These are phyloP conservation scores for Kalanchoe fedtschenkoi DNA, from an alignment of 164 flowering plant genomes.

Conservation along the genomic window DNA sequence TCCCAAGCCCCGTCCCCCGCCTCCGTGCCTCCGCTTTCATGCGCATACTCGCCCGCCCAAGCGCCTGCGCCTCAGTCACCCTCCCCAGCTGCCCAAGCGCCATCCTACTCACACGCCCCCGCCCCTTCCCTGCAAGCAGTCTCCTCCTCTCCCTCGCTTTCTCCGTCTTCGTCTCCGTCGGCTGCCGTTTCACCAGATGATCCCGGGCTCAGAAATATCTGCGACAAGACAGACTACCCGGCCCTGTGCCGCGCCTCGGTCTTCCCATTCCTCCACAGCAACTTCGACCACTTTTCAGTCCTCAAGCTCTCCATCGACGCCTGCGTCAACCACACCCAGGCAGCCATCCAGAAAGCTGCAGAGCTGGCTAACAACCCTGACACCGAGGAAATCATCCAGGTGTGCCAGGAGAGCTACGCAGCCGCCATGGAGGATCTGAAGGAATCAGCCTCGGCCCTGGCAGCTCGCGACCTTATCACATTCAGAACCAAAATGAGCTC, in stretches of 20 bases:
- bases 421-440: background rate
- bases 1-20: constrained; percentile 1
- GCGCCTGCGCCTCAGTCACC: background rate
- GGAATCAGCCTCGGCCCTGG: constrained; percentile 1
- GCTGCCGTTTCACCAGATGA: background rate
- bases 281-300: constrained; percentile 11
- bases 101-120: background rate
- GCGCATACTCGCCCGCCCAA: background rate
- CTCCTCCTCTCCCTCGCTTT: background rate
- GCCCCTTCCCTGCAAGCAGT: background rate
- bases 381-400: background rate
- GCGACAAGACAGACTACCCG: constrained; percentile 23
- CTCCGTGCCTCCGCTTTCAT: background rate
- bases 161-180: background rate
- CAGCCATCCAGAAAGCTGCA: constrained; percentile 5
- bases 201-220: constrained; percentile 13
- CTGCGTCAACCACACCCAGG: constrained; percentile 5
- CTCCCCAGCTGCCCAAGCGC: too few relatives aligned
- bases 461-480: background rate
- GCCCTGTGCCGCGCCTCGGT: constrained; percentile 17
- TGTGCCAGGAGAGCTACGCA: constrained; percentile 1
- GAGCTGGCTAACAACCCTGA: background rate
- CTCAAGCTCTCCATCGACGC: constrained; percentile 18
- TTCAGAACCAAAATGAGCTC: constrained; percentile 5
- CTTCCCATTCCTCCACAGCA: constrained; percentile 12